phyloP scores from a whole-genome alignment of 2,329 filamentous ascomycete species.

The Xylariales sp. region DNA sequence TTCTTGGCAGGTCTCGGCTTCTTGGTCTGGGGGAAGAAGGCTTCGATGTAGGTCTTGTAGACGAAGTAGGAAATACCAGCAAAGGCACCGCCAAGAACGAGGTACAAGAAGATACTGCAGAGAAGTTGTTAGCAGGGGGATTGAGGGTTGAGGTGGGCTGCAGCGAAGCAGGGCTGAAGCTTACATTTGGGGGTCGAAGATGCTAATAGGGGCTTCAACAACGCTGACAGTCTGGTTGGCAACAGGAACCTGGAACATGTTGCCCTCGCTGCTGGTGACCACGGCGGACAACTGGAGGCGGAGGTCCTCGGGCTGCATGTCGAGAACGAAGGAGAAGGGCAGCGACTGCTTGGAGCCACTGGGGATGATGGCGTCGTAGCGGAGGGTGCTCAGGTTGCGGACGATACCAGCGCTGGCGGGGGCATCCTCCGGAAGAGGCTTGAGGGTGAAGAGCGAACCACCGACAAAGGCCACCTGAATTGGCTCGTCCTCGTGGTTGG shows the following conservation, averaged over 20 bases:
- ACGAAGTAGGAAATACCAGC: conserved; percentile 86
- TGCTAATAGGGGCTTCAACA: conserved; percentile 84
- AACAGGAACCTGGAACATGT: conserved; percentile 71
- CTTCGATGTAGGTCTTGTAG: conserved; percentile 96
- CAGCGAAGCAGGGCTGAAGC: conserved; percentile 56
- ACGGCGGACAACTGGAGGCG: conserved; percentile 73
- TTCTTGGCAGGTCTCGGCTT: conserved; percentile 54
- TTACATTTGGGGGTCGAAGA: conserved; percentile 95
- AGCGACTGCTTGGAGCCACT: conserved; percentile 72
- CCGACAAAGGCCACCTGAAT: conserved; percentile 73
- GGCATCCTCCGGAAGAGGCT: conserved; percentile 43
- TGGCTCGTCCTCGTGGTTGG: conserved; percentile 75
- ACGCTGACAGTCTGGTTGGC: conserved; percentile 81
- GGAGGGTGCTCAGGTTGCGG: conserved; percentile 77
- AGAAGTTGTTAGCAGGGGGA: no score
- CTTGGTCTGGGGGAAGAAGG: conserved; percentile 85
- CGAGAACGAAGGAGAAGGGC: conserved; percentile 80
- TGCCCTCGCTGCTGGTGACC: conserved; percentile 61
- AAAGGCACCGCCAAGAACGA: conserved; percentile 78
- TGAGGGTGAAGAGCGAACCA: conserved; percentile 63
- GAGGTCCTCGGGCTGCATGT: conserved; percentile 91
- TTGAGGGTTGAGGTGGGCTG: neutral
- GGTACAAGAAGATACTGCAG: conserved; percentile 89
- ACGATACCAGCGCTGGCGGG: conserved; percentile 54
- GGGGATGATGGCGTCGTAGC: conserved; percentile 69